A percentile compares a stretch with the other conserved stretches of the same genome.
Conservation (phyloP, 23 red algal genomes). For the Rhodosorus marinus region DNA sequence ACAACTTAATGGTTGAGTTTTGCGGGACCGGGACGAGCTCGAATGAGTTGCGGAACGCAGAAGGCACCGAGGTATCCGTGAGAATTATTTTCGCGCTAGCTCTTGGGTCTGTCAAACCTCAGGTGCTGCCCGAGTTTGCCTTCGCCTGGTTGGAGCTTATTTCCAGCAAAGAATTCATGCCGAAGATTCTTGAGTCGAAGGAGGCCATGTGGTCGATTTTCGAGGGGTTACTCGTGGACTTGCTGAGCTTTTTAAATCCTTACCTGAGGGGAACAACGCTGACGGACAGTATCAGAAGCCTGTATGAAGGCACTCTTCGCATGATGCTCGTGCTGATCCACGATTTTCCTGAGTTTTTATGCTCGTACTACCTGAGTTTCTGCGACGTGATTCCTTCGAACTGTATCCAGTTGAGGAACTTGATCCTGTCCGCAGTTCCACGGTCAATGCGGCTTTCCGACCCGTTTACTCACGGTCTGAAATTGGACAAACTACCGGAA, state of each 20-base stretch:
- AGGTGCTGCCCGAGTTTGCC: conserved; percentile 44
- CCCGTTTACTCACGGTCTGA: conserved; percentile 73
- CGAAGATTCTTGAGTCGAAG: conserved; percentile 27
- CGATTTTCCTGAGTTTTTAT: conserved; percentile 94
- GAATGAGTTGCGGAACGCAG: too few species aligned
- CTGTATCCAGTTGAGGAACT: conserved; percentile 82
- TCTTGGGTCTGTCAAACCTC: conserved; percentile 39
- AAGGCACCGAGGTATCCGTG: too few species aligned
- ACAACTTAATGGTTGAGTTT: too few species aligned
- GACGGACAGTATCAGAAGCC: conserved; percentile 19
- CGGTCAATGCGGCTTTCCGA: conserved; percentile 79
- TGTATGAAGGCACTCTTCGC: conserved; percentile 70
- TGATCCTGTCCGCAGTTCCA: conserved; percentile 75
- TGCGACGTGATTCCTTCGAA: conserved; percentile 45
- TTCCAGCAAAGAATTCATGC: conserved; percentile 44
- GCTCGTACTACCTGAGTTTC: conserved; percentile 52
- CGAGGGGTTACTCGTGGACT: conserved; percentile 34
- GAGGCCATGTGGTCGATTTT: conserved; percentile 45
- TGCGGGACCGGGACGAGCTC: too few species aligned
- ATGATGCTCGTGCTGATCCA: conserved; percentile 72
- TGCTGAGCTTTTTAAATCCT: conserved; percentile 54
- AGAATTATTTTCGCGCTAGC: too few species aligned
- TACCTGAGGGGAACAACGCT: conserved; percentile 12
- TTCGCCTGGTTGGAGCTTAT: conserved; percentile 82
- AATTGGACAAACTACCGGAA: conserved; percentile 52